phyloP scores from a whole-genome alignment of 140 eudicot genomes.

The Senecio squalidus region DNA sequence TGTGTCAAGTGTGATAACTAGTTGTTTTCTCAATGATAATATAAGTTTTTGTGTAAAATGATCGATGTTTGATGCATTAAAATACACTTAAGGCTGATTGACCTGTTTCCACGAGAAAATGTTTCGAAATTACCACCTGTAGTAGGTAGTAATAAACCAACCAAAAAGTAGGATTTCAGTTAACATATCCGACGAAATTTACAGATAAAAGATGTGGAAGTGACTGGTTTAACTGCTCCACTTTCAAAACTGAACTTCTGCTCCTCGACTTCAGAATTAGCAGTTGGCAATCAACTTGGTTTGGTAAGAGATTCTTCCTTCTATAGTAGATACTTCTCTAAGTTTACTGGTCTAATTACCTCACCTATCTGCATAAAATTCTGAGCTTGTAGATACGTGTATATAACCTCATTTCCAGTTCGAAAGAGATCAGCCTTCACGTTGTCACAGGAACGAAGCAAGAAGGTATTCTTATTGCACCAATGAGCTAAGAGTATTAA shows the following conservation, averaged over 20 bases:
- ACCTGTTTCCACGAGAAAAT: too few species aligned
- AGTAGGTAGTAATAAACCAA: neutral
- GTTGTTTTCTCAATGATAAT: too few species aligned
- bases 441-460: slow-evolving; percentile 40
- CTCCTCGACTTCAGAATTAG: slow-evolving; percentile 51
- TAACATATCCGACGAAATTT: slow-evolving; percentile 18
- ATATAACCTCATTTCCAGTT: slow-evolving; percentile 44
- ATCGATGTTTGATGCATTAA: too few species aligned
- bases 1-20: neutral
- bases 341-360: neutral
- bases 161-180: neutral
- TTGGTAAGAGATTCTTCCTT: slow-evolving; percentile 48
- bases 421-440: slow-evolving; percentile 42
- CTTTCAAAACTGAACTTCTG: slow-evolving; percentile 60
- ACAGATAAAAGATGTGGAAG: slow-evolving; percentile 66
- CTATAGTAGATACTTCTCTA: neutral
- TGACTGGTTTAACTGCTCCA: slow-evolving; percentile 50
- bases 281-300: slow-evolving; percentile 78
- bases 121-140: neutral
- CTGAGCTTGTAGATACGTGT: slow-evolving; percentile 53
- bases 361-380: slow-evolving; percentile 10
- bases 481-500: too few species aligned
- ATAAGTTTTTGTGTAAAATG: too few species aligned
- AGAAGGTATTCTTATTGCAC: slow-evolving; percentile 42
- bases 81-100: too few species aligned